Evolutionary conservation across 1,284 basidiomycete species (phyloP).

Genomic region (Agroathelia rolfsii): DNA sequence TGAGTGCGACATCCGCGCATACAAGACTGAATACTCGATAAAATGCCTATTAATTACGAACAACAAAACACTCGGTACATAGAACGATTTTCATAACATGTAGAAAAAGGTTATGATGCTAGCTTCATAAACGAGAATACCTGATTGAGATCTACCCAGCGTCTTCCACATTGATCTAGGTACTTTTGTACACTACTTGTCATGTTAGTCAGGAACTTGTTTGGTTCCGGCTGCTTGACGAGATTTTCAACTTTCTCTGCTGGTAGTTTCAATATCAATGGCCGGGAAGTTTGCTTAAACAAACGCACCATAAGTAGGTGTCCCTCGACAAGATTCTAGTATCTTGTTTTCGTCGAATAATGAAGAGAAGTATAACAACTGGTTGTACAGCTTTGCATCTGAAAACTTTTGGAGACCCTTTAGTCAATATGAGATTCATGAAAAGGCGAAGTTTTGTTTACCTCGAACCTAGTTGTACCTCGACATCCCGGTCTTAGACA

Average conservation of each 20-base stretch:
- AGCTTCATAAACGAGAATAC: constrained; percentile 76
- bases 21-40: too few relatives aligned
- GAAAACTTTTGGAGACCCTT: constrained; percentile 56
- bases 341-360: constrained; percentile 73
- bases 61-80: constrained; percentile 2
- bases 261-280: neutral
- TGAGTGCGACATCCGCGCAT: too few relatives aligned
- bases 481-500: constrained; percentile 66
- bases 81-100: constrained; percentile 7
- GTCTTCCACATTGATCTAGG: constrained; percentile 72
- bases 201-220: constrained; percentile 49
- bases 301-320: constrained; percentile 38
- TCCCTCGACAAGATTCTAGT: constrained; percentile 37
- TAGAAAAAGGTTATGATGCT: constrained; percentile 15
- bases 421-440: neutral
- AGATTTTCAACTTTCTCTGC: constrained; percentile 9
- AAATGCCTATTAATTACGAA: constrained; percentile 2
- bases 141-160: constrained; percentile 73
- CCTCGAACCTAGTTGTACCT: constrained; percentile 69
- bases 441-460: constrained; percentile 23
- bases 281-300: constrained; percentile 1
- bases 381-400: constrained; percentile 77
- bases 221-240: constrained; percentile 33
- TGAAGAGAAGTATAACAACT: constrained; percentile 72
- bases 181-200: constrained; percentile 61